Evolutionary conservation across 1,284 basidiomycete species (phyloP).

Genomic region (Microbotryomycetes sp.): DNA sequence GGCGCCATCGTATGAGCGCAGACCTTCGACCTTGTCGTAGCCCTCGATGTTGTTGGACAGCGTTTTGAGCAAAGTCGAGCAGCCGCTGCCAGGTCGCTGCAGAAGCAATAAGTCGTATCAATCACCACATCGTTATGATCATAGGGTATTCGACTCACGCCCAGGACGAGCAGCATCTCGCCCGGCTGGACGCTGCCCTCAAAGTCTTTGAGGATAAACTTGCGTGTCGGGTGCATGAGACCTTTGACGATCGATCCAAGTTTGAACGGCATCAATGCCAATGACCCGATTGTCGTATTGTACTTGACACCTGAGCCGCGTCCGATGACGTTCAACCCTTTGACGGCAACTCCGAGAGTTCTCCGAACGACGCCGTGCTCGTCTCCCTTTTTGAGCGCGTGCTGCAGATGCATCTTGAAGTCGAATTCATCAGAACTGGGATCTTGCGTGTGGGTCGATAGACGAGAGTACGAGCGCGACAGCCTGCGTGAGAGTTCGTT

Average conservation of each 20-base stretch:
- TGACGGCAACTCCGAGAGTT: constrained; percentile 24
- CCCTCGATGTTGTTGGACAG: constrained; percentile 51
- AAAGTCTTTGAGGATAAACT: constrained; percentile 47
- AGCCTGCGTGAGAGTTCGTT: constrained; percentile 12
- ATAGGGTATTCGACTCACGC: constrained; percentile 38
- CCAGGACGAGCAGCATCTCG: constrained; percentile 51
- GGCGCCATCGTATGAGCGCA: constrained; percentile 44
- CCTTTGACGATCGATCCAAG: constrained; percentile 11
- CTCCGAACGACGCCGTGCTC: constrained; percentile 27
- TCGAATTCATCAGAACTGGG: constrained; percentile 37
- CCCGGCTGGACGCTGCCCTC: constrained; percentile 52
- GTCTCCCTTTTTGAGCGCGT: constrained; percentile 34
- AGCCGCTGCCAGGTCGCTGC: constrained; percentile 47
- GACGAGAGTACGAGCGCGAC: constrained; percentile 15
- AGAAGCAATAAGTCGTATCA: not conserved
- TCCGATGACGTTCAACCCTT: constrained; percentile 30
- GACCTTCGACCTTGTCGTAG: constrained; percentile 43
- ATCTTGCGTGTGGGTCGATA: constrained; percentile 23
- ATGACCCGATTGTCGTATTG: constrained; percentile 19
- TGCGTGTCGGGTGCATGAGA: constrained; percentile 20
- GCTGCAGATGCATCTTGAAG: constrained; percentile 38
- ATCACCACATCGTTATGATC: too few species aligned
- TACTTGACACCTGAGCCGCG: constrained; percentile 27
- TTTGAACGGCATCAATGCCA: constrained; percentile 8
- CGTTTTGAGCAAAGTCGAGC: constrained; percentile 51